Base-by-base conservation (phyloP, 2,329 filamentous ascomycete species). In the Ophiostoma sp. region DNA sequence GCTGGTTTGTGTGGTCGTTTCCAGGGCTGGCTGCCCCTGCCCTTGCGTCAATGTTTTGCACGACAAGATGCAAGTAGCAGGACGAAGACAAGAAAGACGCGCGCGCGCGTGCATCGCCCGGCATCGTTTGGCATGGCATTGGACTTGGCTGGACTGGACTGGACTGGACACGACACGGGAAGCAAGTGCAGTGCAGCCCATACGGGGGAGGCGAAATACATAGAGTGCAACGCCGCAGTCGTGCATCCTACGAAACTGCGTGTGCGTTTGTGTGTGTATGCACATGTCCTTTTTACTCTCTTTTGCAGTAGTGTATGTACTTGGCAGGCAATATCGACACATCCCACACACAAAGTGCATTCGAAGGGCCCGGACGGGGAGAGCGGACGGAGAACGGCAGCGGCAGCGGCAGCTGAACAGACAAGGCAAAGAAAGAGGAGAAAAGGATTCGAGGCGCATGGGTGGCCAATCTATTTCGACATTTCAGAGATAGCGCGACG, bases 1-100 rank as follows among this genome's bases (percentile, higher is more conserved):
- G 69, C 70, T 68, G 61, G 36, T 72, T 57, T 55, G 50, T 55
- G 50, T 55, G 50, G 50, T 25, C 8, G 50, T 55, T 25, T 22
- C n/a, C 28, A 36, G 4, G 39, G 22, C 11, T 33, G 22, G 36
- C 9, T 59, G 52, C 22, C 64, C 45, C n/a, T 33, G 66, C 66
- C 66, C 66, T 69, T 69, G 66, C 66, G 66, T 69, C 66, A 52
- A 69, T 52, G 28, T 39, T 52, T n/a, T 33, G 42, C 36, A 45
- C 31, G 61, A 17, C 61, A 45, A 17, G 36, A 19, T 5, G 8
- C 11, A 36, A 42, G n/a, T 39, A 28, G 57, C 15, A 42, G n/a
- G 7, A 64, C 19, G 2, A 63, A 66, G 33, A 50, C 25, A 61
- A 19, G 57, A 19, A 17, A 19, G 25, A 36, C 55, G 55, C 63